phyloP scores from a whole-genome alignment of 202 grass and related monocot genomes.

The Zoysia matrella region DNA sequence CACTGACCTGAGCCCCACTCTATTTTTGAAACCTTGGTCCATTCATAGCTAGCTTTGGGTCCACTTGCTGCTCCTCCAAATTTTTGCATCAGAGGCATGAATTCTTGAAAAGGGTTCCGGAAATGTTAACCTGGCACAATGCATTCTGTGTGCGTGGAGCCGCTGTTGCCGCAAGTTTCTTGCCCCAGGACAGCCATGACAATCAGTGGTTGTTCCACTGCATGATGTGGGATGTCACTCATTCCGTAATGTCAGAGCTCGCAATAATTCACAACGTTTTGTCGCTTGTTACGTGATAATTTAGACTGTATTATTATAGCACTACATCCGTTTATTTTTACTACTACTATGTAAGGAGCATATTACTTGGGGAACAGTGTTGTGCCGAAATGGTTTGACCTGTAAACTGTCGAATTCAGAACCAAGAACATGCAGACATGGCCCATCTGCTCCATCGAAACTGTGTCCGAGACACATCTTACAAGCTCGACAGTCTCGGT shows the following conservation, averaged over 20 bases:
- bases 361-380: conserved; percentile 23
- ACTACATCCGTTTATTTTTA: too few relatives aligned
- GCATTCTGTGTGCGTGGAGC: conserved; percentile 36
- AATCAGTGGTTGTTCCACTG: not conserved
- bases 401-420: conserved; percentile 33
- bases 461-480: conserved; percentile 32
- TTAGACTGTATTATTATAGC: too few relatives aligned
- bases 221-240: conserved; percentile 40
- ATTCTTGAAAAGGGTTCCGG: conserved; percentile 31
- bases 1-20: conserved; percentile 48
- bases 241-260: conserved; percentile 43
- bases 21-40: conserved; percentile 36
- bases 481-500: conserved; percentile 8
- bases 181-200: conserved; percentile 23
- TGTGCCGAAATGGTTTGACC: conserved; percentile 42
- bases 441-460: conserved; percentile 30
- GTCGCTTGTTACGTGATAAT: not conserved
- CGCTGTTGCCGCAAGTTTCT: conserved; percentile 32
- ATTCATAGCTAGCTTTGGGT: conserved; percentile 37
- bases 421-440: conserved; percentile 30
- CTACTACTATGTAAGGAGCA: too few relatives aligned
- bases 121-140: conserved; percentile 37
- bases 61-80: conserved; percentile 29
- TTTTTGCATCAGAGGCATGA: conserved; percentile 48
- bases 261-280: conserved; percentile 39